These are phyloP conservation scores for Penicillium freii DNA, from an alignment of 2,329 filamentous ascomycete genomes.

Conservation along the genomic window DNA sequence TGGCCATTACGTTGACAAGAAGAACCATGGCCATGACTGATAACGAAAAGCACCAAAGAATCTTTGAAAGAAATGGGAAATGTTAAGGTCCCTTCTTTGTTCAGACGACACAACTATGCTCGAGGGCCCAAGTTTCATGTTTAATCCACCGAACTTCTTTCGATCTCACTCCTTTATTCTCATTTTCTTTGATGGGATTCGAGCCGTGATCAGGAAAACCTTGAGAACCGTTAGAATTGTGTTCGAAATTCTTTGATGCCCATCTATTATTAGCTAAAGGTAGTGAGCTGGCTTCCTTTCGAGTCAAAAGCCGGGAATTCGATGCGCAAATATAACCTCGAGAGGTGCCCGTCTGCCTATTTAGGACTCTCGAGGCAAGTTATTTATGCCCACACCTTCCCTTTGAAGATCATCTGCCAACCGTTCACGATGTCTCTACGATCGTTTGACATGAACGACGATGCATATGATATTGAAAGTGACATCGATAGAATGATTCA, in stretches of 20 bases:
- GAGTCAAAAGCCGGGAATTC: too few species aligned
- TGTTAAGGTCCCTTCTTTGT: not conserved
- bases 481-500: not conserved
- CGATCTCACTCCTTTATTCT: not conserved
- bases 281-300: not conserved
- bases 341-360: not conserved
- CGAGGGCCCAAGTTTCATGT: not conserved
- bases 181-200: not conserved
- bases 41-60: not conserved
- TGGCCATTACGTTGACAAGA: not conserved
- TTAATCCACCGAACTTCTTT: not conserved
- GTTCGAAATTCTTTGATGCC: not conserved
- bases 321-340: not conserved
- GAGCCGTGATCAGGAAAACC: not conserved
- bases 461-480: not conserved
- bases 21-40: not conserved
- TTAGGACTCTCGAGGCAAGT: not conserved
- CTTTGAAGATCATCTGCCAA: not conserved
- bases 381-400: not conserved
- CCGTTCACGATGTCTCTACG: not conserved
- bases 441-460: not conserved
- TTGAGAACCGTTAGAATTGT: not conserved
- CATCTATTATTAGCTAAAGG: not conserved
- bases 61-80: not conserved
- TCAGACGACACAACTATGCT: not conserved